Evolutionary conservation across 192 early-diverging fungal genomes (phyloP), one percentile per base, ranked within the genome.

Genomic region (Coemansia sp.): DNA sequence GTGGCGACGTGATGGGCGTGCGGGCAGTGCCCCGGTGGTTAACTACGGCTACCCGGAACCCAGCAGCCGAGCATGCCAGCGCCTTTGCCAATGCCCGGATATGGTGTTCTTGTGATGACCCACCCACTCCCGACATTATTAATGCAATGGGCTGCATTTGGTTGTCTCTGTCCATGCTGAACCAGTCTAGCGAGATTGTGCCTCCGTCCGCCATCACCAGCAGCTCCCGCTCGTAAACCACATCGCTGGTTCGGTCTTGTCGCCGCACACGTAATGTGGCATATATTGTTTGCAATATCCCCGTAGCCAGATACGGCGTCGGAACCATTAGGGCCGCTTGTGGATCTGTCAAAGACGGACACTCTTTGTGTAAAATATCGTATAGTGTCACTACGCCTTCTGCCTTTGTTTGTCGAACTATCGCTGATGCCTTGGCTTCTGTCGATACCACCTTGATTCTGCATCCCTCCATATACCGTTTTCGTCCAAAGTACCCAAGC

Each of bases 1-100:
- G 84, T 16, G 85, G 58, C 8, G 89, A 84, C 3, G 82, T 88
- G 8, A 98, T 61, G 9, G 88, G 81, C 2, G 88, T 85, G 20
- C 82, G 80, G 6, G 86, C 91, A 48, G 91, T 91, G 4, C 94
- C 96, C n/a, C 96, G 80, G 51, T 84, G 85, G 80, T 98, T 98
- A 45, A 88, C 74, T 12, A 95, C 92, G 0, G 89, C 91, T 6
- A 81, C 82, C 15, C 83, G 78, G 55, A 87, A 87, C 11, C 79
- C 74, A 16, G 65, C 54, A 3, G 10, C 21, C 11, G 73, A 74
- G 20, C 38, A 53, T 0, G 80, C 83, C 63, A 90, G 76, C 23
- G 62, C 49, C 58, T 88, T 80, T 15, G 89, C 81, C 50, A 94
- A 37, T 11, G 83, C 83, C 2, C 87, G 82, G 15, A 98, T 83